These are phyloP conservation scores for Fusarium chaquense DNA, from an alignment of 2,329 filamentous ascomycete species.

Conservation along the genomic window DNA sequence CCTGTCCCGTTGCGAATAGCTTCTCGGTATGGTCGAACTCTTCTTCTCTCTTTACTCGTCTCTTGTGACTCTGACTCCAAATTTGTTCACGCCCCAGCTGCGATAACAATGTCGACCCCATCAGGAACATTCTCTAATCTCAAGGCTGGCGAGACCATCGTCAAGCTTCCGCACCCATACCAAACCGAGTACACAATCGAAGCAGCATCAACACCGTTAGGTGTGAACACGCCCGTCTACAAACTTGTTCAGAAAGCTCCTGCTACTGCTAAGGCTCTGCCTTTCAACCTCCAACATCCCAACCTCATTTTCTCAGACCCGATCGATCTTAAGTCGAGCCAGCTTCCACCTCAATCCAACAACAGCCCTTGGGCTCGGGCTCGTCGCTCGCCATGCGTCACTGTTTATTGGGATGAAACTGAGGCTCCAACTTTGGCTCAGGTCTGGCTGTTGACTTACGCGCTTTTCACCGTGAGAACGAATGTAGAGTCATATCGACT, in stretches of 20 bases:
- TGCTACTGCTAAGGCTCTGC: constrained; percentile 46
- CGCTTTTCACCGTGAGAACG: constrained; percentile 64
- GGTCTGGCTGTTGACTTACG: constrained; percentile 66
- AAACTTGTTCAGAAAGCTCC: constrained; percentile 52
- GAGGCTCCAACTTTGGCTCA: constrained; percentile 61
- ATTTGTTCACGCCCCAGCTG: not conserved
- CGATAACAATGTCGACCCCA: constrained; percentile 35
- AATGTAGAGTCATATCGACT: constrained; percentile 63
- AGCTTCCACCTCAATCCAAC: constrained; percentile 62
- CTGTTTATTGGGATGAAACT: constrained; percentile 58
- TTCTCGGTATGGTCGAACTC: constrained; percentile 13
- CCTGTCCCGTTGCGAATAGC: constrained; percentile 38
- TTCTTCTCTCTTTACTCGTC: constrained; percentile 5
- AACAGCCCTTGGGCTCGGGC: constrained; percentile 69
- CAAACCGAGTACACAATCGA: constrained; percentile 59
- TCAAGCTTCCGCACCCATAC: constrained; percentile 65
- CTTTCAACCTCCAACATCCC: constrained; percentile 51
- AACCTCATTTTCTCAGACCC: constrained; percentile 61
- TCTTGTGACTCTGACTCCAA: not conserved
- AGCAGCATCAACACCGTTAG: constrained; percentile 46
- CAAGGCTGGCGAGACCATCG: constrained; percentile 53
- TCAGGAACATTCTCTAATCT: constrained; percentile 39
- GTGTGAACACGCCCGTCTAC: constrained; percentile 48
- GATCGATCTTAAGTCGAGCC: constrained; percentile 61
- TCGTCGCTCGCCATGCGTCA: constrained; percentile 63